Conservation (phyloP, 2,329 filamentous ascomycete genomes). For the Gaeumannomyces sp. region DNA sequence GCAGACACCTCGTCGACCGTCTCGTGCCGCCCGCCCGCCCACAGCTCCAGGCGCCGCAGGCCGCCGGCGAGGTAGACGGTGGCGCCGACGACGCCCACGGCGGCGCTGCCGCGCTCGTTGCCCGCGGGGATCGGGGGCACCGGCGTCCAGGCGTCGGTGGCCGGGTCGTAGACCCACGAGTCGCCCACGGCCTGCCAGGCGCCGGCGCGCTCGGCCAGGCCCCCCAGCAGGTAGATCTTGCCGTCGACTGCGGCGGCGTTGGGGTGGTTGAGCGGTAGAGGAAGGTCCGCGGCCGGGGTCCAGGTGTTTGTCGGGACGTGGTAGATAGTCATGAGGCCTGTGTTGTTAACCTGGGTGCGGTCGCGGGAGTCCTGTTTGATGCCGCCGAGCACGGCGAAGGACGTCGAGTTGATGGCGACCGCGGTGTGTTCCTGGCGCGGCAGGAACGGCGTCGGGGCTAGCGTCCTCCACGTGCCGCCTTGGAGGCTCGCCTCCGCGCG, state of each 20-base stretch:
- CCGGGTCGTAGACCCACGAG: conserved; percentile 26
- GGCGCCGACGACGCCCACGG: conserved; percentile 23
- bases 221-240: conserved; percentile 34
- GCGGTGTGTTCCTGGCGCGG: conserved; percentile 24
- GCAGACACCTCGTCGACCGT: conserved; percentile 24
- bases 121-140: conserved; percentile 23
- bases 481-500: no score
- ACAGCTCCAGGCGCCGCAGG: conserved; percentile 20
- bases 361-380: conserved; percentile 15
- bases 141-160: conserved; percentile 21
- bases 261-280: conserved; percentile 27
- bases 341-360: conserved; percentile 16
- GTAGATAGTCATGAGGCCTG: conserved; percentile 25
- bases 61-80: conserved; percentile 33
- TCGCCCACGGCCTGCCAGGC: conserved; percentile 22
- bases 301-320: conserved; percentile 24
- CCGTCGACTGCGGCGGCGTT: conserved; percentile 30
- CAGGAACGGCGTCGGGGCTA: conserved; percentile 19
- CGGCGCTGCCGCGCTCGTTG: conserved; percentile 25
- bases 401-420: conserved; percentile 17
- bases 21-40: conserved; percentile 16
- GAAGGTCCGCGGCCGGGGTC: conserved; percentile 21
- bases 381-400: conserved; percentile 22
- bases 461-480: conserved; percentile 17
- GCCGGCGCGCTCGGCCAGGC: conserved; percentile 20